phyloP scores from a whole-genome alignment of 768 basidiomycete species.

The Candolleomyces aberdarensis region DNA sequence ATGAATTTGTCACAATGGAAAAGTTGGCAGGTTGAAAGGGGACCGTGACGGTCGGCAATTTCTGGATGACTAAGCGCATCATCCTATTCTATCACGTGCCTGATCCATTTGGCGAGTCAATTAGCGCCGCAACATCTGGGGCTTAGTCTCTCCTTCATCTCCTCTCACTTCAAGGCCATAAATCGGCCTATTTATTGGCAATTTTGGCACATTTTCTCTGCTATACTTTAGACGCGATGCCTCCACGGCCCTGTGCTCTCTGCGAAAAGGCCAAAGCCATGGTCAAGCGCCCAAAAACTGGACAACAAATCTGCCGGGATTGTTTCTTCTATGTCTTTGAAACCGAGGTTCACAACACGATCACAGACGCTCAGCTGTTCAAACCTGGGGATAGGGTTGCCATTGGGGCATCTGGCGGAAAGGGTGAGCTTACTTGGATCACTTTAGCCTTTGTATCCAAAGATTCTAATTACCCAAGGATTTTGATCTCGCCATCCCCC shows the following conservation, averaged over 20 bases:
- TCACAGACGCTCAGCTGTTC: slow-evolving; percentile 79
- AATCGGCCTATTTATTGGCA: not conserved
- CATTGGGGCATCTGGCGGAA: slow-evolving; percentile 97
- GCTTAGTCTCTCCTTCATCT: too few relatives aligned
- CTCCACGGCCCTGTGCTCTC: slow-evolving; percentile 75
- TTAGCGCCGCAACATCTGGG: too few relatives aligned
- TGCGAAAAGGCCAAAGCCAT: slow-evolving; percentile 79
- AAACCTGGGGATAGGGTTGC: slow-evolving; percentile 88
- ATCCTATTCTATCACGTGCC: too few relatives aligned
- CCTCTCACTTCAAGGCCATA: not conserved
- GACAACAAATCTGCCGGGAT: slow-evolving; percentile 93
- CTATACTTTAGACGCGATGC: slow-evolving; percentile 45
- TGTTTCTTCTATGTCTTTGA: slow-evolving; percentile 98
- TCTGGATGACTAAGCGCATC: too few relatives aligned
- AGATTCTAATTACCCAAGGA: slow-evolving; percentile 7
- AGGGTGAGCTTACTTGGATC: slow-evolving; percentile 54
- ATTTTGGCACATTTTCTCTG: not conserved
- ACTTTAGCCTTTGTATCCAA: not conserved
- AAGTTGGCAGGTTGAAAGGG: too few relatives aligned
- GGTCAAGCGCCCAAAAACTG: slow-evolving; percentile 92
- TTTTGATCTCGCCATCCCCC: slow-evolving; percentile 6
- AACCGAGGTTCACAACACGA: slow-evolving; percentile 97
- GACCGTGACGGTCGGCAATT: too few relatives aligned
- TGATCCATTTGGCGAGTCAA: too few relatives aligned
- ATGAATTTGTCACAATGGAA: too few relatives aligned